Evolutionary conservation across 2,329 filamentous ascomycete species (phyloP).

Genomic region (Penicillium sp.): DNA sequence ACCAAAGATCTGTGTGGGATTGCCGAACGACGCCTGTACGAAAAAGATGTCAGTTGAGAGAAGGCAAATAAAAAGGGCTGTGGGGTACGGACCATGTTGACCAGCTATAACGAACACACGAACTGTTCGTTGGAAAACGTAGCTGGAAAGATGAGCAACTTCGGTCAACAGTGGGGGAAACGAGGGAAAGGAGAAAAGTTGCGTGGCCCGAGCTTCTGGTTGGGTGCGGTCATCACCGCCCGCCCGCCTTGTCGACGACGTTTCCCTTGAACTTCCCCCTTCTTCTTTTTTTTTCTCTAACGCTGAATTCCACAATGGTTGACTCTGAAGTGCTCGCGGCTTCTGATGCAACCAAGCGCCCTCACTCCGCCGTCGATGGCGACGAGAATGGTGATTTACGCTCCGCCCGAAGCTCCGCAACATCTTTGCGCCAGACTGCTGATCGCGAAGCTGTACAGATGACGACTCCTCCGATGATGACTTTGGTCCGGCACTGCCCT

Average conservation of each 20-base stretch:
- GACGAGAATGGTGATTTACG: slow-evolving; percentile 37
- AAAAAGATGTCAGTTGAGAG: slow-evolving; percentile 3
- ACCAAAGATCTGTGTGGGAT: slow-evolving; percentile 96
- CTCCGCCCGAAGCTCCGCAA: slow-evolving; percentile 2
- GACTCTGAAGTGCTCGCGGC: slow-evolving; percentile 24
- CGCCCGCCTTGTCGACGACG: slow-evolving; percentile 18
- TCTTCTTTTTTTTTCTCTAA: background rate
- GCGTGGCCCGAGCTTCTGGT: slow-evolving; percentile 27
- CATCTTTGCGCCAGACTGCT: slow-evolving; percentile 16
- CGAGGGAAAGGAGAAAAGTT: slow-evolving; percentile 29
- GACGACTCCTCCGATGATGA: slow-evolving; percentile 76
- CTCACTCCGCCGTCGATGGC: slow-evolving; percentile 55
- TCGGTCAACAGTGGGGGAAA: slow-evolving; percentile 26
- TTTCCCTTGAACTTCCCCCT: slow-evolving; percentile 2
- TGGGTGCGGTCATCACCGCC: slow-evolving; percentile 20
- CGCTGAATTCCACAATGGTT: slow-evolving; percentile 25
- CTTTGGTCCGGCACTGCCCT: slow-evolving; percentile 87
- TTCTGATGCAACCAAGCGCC: slow-evolving; percentile 52
- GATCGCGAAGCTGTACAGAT: slow-evolving; percentile 16
- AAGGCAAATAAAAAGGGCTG: background rate
- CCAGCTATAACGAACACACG: slow-evolving; percentile 20
- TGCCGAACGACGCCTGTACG: slow-evolving; percentile 48
- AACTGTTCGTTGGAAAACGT: slow-evolving; percentile 22
- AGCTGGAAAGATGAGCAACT: slow-evolving; percentile 20
- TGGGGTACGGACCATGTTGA: slow-evolving; percentile 32